Conservation (phyloP, 2,329 filamentous ascomycete genomes). For the Sphaerulina vaccinii region DNA sequence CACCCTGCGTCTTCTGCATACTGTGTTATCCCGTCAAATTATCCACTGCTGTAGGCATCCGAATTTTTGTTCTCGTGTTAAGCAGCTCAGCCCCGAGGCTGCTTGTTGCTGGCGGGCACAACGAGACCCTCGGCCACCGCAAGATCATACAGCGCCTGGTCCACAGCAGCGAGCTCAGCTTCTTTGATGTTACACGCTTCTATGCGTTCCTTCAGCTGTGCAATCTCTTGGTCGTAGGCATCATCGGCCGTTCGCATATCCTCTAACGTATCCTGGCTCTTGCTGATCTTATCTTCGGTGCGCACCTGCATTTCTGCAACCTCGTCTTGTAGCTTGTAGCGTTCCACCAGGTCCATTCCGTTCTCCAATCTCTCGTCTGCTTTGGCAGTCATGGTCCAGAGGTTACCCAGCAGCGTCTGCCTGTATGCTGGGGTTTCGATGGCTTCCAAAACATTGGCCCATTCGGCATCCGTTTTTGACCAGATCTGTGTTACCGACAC, state of each 20-base stretch:
- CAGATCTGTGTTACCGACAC: neutral
- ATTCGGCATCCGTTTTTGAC: neutral
- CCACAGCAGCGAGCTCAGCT: neutral
- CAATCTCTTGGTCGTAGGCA: too few species aligned
- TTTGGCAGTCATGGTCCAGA: neutral
- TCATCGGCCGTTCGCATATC: too few species aligned
- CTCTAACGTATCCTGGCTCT: too few species aligned
- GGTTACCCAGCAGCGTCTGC: neutral
- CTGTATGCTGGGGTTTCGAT: neutral
- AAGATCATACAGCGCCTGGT: neutral
- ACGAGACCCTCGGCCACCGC: neutral
- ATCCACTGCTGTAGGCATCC: neutral
- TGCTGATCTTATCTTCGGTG: neutral
- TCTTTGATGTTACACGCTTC: too few species aligned
- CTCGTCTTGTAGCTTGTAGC: neutral
- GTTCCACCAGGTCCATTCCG: neutral
- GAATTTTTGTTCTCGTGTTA: neutral
- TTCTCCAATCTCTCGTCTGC: neutral
- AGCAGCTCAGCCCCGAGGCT: neutral
- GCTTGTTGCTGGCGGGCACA: neutral
- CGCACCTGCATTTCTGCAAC: neutral
- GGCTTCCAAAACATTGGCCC: neutral
- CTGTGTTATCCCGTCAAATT: neutral
- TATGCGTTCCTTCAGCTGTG: neutral
- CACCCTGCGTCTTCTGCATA: too few species aligned